Conservation (phyloP, 139 green algal genomes). For the Tetradesmus obliquus region DNA sequence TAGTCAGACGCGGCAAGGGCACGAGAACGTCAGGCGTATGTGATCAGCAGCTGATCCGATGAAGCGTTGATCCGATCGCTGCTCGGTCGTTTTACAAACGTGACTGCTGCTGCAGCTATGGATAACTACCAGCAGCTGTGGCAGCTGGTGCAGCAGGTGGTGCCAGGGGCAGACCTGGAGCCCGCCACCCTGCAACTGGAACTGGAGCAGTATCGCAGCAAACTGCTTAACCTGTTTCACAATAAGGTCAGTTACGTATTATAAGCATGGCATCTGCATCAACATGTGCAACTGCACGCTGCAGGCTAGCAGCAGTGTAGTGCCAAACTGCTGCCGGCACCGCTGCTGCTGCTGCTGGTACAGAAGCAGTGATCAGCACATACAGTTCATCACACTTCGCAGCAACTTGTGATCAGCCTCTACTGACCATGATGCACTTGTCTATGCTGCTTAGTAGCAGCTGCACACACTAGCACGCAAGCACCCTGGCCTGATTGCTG, state of each 20-base stretch:
- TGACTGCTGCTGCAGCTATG: background rate
- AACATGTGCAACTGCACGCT: background rate
- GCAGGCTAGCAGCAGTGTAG: background rate
- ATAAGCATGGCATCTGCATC: background rate
- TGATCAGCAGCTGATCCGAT: background rate
- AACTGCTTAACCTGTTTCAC: constrained; percentile 68
- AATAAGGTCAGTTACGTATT: constrained; percentile 60
- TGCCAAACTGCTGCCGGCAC: background rate
- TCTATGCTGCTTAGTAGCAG: background rate
- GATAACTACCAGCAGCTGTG: constrained; percentile 38
- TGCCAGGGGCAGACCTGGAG: constrained; percentile 1
- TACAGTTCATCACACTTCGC: background rate
- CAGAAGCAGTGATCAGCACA: constrained; percentile 54
- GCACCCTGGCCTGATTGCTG: background rate
- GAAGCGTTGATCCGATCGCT: background rate
- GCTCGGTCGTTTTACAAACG: background rate
- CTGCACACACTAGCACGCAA: background rate
- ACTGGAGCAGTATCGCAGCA: constrained; percentile 58
- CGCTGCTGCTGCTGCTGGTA: constrained; percentile 46
- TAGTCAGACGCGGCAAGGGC: background rate
- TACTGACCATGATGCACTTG: background rate
- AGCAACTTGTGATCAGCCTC: background rate
- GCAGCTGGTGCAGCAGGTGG: constrained; percentile 43
- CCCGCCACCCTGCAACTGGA: constrained; percentile 44
- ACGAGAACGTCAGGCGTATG: background rate